Conservation (phyloP, 129 eudicot genomes). For the Heracleum sosnowskyi region DNA sequence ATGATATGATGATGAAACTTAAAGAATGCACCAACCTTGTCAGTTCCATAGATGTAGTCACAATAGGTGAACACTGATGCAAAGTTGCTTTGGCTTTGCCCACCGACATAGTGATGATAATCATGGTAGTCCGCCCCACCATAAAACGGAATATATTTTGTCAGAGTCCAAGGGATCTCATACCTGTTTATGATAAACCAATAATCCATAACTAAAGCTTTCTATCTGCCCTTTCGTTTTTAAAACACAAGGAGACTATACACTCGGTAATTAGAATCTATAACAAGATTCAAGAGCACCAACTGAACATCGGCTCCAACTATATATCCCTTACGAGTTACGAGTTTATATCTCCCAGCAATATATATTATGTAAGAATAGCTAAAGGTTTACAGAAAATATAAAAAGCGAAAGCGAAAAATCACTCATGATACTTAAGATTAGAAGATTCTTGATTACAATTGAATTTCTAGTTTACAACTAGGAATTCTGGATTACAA, state of each 20-base stretch:
- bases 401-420: background rate
- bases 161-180: slow-evolving; percentile 77
- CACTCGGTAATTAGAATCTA: background rate
- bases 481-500: background rate
- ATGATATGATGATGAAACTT: background rate
- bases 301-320: background rate
- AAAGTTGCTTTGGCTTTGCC: slow-evolving; percentile 90
- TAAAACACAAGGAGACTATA: background rate
- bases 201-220: background rate
- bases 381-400: background rate
- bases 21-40: slow-evolving; percentile 50
- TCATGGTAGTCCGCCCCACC: slow-evolving; percentile 98
- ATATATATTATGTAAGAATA: background rate
- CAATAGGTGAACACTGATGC: slow-evolving; percentile 92
- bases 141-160: slow-evolving; percentile 80
- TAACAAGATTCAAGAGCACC: background rate
- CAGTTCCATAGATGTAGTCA: slow-evolving; percentile 92
- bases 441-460: background rate
- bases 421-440: background rate
- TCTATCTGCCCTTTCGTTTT: background rate
- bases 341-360: background rate
- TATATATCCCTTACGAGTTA: background rate
- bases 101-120: slow-evolving; percentile 95
- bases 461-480: background rate
- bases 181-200: slow-evolving; percentile 38